Evolutionary conservation across 1,139 yeast species (phyloP), one percentile per base, ranked within the genome.

Genomic region (Diutina catenulata): DNA sequence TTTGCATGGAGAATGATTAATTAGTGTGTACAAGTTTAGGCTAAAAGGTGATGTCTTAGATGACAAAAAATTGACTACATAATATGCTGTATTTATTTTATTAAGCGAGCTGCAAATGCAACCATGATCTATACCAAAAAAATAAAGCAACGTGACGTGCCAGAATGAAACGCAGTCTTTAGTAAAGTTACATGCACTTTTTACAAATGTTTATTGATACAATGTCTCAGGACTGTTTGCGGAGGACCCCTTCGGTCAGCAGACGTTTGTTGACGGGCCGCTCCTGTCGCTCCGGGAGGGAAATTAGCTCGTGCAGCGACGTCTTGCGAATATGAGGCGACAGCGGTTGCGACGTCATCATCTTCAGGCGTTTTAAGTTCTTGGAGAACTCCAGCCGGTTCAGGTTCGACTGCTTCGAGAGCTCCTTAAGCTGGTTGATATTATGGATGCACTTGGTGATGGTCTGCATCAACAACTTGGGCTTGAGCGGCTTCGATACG

Each of bases 401-500:
- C 49, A 60, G 65, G 46, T 63, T 66, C 43, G 65, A 66, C 40
- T 67, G 72, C 47, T 65, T 68, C 7, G 76, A 68, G 37, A 74
- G 58, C 47, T 73, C 77, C 47, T 73, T 72, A 49, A 74, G 56
- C 48, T 73, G 79, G 48, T 66, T 70, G 48, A 75, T 71, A 47
- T 75, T 75, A 55, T 80, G 91, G 35, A 82, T 82, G 50, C 93
- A 81, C 55, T 83, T 83, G 48, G 80, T 77, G 43, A 83, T 83
- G 3, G 94, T 83, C 58, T 83, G 94, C 56, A 83, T 77, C 50
- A 83, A 64, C 44, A 83, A 62, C 45, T 81, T 79, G 2, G 94
- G 94, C 53, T 83, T 84, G 55, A 84, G 66, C 1, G 95, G 95
- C 53, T 84, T 84, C 14, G 91, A 79, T 37, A 84, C 74, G 54